A percentile compares a stretch with the other conserved stretches of the same genome.
Conservation (phyloP, 2,329 filamentous ascomycete genomes). For the Claviceps maximensis region DNA sequence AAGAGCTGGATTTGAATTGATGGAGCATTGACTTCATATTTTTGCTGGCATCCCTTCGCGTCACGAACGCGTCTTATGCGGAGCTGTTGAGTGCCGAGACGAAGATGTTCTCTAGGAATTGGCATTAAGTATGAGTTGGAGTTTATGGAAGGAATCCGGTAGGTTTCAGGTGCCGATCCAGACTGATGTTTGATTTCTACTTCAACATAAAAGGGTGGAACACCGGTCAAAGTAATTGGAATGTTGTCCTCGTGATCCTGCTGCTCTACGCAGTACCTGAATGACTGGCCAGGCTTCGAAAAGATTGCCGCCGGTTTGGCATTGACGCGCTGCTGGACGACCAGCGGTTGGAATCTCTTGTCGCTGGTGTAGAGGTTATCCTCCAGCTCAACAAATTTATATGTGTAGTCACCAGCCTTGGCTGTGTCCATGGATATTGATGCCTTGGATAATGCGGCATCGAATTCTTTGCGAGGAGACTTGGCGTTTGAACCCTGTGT, state of each 20-base stretch:
- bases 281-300: conserved; percentile 74
- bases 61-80: conserved; percentile 85
- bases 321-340: conserved; percentile 72
- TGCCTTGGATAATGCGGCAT: conserved; percentile 61
- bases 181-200: conserved; percentile 88
- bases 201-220: conserved; percentile 80
- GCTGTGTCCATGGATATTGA: conserved; percentile 77
- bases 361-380: conserved; percentile 78
- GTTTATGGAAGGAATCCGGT: conserved; percentile 68
- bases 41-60: conserved; percentile 70
- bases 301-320: conserved; percentile 73
- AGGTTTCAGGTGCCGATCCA: conserved; percentile 63
- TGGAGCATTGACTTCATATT: conserved; percentile 55
- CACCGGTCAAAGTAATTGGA: conserved; percentile 69
- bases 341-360: conserved; percentile 50
- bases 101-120: conserved; percentile 73
- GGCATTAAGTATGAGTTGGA: conserved; percentile 63
- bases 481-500: conserved; percentile 51
- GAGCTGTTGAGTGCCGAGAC: conserved; percentile 78
- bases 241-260: conserved; percentile 73
- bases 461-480: conserved; percentile 57
- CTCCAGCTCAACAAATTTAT: conserved; percentile 69
- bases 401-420: conserved; percentile 71
- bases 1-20: conserved; percentile 85
- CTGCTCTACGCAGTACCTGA: conserved; percentile 88